Conservation (phyloP, 352 stramenopile species). For the Phytophthora citricola region DNA sequence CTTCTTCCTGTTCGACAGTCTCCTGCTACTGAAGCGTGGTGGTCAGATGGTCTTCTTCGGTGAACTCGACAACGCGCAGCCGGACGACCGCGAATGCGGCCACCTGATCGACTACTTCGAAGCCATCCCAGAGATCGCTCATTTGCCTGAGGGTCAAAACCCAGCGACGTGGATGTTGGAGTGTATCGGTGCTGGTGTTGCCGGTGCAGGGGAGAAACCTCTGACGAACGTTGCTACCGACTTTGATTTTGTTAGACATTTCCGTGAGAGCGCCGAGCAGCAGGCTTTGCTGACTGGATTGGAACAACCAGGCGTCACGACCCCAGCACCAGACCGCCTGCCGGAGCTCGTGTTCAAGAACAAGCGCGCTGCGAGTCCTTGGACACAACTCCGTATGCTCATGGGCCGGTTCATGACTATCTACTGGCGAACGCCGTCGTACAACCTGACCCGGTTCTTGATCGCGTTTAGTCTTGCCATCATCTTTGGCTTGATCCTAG, state of each 20-base stretch:
- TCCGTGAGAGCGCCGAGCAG: constrained; percentile 31
- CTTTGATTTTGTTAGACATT: constrained; percentile 34
- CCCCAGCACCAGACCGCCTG: too few relatives aligned
- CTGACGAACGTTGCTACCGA: constrained; percentile 4
- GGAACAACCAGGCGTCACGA: constrained; percentile 28
- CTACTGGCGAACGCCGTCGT: constrained; percentile 86
- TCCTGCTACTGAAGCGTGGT: constrained; percentile 78
- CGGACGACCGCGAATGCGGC: constrained; percentile 14
- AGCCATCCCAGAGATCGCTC: constrained; percentile 29
- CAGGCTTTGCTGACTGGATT: constrained; percentile 17
- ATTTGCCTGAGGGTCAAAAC: constrained; percentile 35
- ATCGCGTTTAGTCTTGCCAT: constrained; percentile 51
- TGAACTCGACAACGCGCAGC: constrained; percentile 27
- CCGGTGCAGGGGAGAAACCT: constrained; percentile 10
- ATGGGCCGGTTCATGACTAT: constrained; percentile 51
- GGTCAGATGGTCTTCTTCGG: constrained; percentile 66
- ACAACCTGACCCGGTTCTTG: constrained; percentile 77
- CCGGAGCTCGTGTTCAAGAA: constrained; percentile 22
- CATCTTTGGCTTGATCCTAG: constrained; percentile 72
- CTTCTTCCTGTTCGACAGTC: constrained; percentile 68
- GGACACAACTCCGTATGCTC: constrained; percentile 38
- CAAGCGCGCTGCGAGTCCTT: constrained; percentile 39
- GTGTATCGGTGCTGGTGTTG: constrained; percentile 45
- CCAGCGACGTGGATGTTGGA: constrained; percentile 89
- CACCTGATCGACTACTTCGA: constrained; percentile 33